A percentile compares a stretch with the other conserved stretches of the same genome.
phyloP scores from a whole-genome alignment of 805 yeast genomes.

The Pichia thaimueangensis region DNA sequence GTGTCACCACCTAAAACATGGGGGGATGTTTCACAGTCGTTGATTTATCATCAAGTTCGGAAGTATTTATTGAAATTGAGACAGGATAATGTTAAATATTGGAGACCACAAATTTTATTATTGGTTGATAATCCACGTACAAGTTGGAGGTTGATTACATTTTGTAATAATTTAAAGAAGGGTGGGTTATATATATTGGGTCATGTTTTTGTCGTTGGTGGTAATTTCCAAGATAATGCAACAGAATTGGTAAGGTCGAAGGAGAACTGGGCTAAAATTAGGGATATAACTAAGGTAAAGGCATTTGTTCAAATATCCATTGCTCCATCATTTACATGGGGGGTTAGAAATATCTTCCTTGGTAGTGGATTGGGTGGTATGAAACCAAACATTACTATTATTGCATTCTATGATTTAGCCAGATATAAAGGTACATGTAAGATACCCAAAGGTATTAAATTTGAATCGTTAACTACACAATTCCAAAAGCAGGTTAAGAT shows the following conservation, averaged over 20 bases:
- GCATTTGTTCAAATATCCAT: conserved; percentile 92
- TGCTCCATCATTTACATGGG: conserved; percentile 89
- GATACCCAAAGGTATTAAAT: conserved; percentile 18
- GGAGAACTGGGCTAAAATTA: conserved; percentile 74
- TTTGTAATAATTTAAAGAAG: conserved; percentile 90
- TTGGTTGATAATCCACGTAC: conserved; percentile 89
- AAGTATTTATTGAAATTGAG: conserved; percentile 77
- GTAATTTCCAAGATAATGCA: conserved; percentile 55
- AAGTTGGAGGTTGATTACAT: conserved; percentile 84
- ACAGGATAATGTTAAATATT: conserved; percentile 92
- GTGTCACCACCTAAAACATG: conserved; percentile 92
- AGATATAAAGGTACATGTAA: conserved; percentile 16
- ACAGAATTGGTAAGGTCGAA: conserved; percentile 67
- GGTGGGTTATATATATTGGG: conserved; percentile 93
- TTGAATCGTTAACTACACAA: conserved; percentile 21
- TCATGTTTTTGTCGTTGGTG: conserved; percentile 70
- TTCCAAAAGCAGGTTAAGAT: conserved; percentile 23
- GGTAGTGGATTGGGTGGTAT: conserved; percentile 98
- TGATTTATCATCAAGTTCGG: conserved; percentile 94
- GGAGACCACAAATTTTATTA: conserved; percentile 93
- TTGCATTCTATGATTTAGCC: conserved; percentile 76
- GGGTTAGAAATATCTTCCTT: conserved; percentile 82
- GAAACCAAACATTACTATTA: conserved; percentile 91
- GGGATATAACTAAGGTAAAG: conserved; percentile 74
- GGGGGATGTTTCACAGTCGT: conserved; percentile 96